Percentiles rank a stretch among this genome's conserved stretches.
phyloP scores from a whole-genome alignment of 176 grass and related monocot species.

The Aegilops longissima region DNA sequence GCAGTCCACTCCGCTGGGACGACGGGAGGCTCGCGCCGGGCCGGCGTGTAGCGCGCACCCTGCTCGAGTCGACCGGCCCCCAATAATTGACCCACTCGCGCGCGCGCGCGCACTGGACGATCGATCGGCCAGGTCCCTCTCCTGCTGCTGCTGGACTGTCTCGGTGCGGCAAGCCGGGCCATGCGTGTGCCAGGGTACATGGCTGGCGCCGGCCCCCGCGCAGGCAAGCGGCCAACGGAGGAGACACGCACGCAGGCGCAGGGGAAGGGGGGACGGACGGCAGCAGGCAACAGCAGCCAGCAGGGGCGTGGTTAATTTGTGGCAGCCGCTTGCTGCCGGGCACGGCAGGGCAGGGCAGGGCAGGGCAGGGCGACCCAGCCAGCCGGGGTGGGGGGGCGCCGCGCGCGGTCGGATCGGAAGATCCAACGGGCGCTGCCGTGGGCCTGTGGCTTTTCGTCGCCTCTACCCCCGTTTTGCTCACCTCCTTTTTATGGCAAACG shows the following conservation, averaged over 20 bases:
- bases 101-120: not conserved
- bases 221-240: not conserved
- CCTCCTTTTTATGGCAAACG: not conserved
- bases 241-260: not conserved
- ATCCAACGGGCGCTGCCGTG: not conserved
- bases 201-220: slow-evolving; percentile 15
- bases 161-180: not conserved
- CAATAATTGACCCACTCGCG: not conserved
- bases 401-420: not conserved
- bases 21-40: too few species aligned
- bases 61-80: not conserved
- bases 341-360: not conserved
- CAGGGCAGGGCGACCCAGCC: not conserved
- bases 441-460: not conserved
- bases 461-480: not conserved
- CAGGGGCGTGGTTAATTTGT: slow-evolving; percentile 16
- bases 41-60: too few species aligned
- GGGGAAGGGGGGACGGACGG: not conserved
- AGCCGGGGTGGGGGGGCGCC: not conserved
- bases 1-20: too few species aligned
- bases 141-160: not conserved
- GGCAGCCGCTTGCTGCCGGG: not conserved
- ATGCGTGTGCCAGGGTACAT: not conserved
- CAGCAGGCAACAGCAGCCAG: not conserved
- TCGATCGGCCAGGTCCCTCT: not conserved